A percentile compares a stretch with the other conserved stretches of the same genome.
Conservation (phyloP, 2,329 filamentous ascomycete species). For the Cladophialophora psammophila region DNA sequence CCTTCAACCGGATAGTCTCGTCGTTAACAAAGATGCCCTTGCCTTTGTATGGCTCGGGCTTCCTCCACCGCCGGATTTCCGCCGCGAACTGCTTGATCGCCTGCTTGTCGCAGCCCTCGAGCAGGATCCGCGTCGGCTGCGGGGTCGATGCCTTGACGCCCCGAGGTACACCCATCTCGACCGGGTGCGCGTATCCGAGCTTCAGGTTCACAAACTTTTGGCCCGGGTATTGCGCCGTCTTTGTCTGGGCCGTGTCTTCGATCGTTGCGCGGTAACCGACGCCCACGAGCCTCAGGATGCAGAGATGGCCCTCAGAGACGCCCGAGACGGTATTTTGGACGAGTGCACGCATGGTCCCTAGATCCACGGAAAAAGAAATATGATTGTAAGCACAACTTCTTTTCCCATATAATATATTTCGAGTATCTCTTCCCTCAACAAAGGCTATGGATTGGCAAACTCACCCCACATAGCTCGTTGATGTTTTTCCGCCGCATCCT, state of each 20-base stretch:
- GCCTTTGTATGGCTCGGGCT: constrained; percentile 97
- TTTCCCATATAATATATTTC: neutral
- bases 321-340: constrained; percentile 90
- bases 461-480: constrained; percentile 97
- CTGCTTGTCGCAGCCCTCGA: constrained; percentile 88
- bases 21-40: constrained; percentile 99
- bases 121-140: constrained; percentile 85
- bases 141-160: constrained; percentile 88
- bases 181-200: constrained; percentile 94
- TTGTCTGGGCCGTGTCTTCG: constrained; percentile 74
- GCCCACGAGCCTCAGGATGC: constrained; percentile 89
- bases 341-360: constrained; percentile 88
- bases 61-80: constrained; percentile 83
- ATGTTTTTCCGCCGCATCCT: constrained; percentile 71
- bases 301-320: constrained; percentile 94
- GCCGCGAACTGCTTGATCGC: constrained; percentile 91
- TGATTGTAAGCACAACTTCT: neutral
- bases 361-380: constrained; percentile 32
- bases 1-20: constrained; percentile 97
- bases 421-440: neutral
- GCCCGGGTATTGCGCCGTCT: constrained; percentile 71
- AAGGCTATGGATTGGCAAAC: constrained; percentile 42
- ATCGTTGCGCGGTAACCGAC: constrained; percentile 93
- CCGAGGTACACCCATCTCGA: constrained; percentile 83
- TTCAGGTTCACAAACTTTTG: constrained; percentile 93